Evolutionary conservation across 257 asterid genomes (phyloP).

Genomic region (Nicotiana benthamiana): DNA sequence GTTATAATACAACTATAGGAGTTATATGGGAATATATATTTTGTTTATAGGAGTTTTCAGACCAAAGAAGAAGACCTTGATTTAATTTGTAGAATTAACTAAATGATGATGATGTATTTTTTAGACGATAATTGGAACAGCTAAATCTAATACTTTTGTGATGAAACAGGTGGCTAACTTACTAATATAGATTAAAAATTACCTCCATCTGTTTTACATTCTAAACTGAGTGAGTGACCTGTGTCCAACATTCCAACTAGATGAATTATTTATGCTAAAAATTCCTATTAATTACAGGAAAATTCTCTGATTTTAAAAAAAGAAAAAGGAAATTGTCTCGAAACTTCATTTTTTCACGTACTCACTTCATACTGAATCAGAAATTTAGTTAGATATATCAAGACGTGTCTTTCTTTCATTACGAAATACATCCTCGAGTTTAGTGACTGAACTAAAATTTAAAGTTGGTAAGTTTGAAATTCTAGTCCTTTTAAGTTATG

Average conservation of each 20-base stretch:
- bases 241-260: constrained; percentile 37
- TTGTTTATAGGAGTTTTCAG: no score
- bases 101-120: neutral
- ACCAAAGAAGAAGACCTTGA: neutral
- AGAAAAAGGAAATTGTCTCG: no score
- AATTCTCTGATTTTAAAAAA: neutral
- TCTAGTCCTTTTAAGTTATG: no score
- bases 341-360: no score
- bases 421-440: no score
- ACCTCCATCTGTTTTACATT: neutral
- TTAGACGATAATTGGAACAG: neutral
- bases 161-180: neutral
- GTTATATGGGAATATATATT: no score
- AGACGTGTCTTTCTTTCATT: no score
- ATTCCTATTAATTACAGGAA: neutral
- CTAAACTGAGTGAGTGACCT: neutral
- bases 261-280: neutral
- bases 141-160: neutral
- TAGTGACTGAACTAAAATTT: no score
- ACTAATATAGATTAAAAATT: neutral
- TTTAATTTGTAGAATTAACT: neutral
- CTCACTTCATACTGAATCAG: no score
- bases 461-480: no score
- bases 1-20: neutral
- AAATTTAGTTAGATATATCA: no score